Evolutionary conservation across 352 stramenopile genomes (phyloP), one percentile per base, ranked within the genome.

Genomic region (Pythium brachiatum): DNA sequence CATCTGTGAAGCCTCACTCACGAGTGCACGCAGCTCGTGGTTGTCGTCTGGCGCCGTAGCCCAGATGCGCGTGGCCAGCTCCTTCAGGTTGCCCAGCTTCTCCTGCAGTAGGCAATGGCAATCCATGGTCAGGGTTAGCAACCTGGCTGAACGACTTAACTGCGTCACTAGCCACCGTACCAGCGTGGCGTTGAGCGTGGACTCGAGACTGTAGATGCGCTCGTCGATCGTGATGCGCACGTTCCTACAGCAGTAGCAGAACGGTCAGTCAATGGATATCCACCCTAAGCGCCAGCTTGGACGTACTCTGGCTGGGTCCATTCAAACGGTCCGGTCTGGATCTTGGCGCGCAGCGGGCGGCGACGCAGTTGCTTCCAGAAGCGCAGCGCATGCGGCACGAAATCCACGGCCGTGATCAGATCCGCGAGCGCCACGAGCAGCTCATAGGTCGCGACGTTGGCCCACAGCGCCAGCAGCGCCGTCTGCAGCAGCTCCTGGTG

Each of bases 51-150:
- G 46, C 12, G 43, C 61, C 2, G 59, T 57, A 44, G 29, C 58
- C 23, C 55, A 57, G 13, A 62, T 57, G 7, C 62, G 61, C 27
- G 77, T 80, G 15, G 73, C 75, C 39, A 89, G 46, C 38, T 89
- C 67, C 70, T 90, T 92, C 9, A 92, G 32, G 69, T 83, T 76
- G 0, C 83, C 83, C n/a, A 92, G 65, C 52, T 92, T 90, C 21
- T 70, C 70, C 82, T 89, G 53, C 12, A 60, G 1, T 1, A 52
- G 32, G 26, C 13, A 52, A 48, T 4, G 12, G 3, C 29, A 32
- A 7, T 21, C 31, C 7, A 36, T 12, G 18, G 36, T 43, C 36
- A 47, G 39, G 11, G 18, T 2, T 31, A 27, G 21, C 6, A 26
- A 27, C 18, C 39, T 12, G 11, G n/a, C 21, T 2, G 2, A 0